Evolutionary conservation across 2,329 filamentous ascomycete genomes (phyloP).

Genomic region (Periconia sp.): DNA sequence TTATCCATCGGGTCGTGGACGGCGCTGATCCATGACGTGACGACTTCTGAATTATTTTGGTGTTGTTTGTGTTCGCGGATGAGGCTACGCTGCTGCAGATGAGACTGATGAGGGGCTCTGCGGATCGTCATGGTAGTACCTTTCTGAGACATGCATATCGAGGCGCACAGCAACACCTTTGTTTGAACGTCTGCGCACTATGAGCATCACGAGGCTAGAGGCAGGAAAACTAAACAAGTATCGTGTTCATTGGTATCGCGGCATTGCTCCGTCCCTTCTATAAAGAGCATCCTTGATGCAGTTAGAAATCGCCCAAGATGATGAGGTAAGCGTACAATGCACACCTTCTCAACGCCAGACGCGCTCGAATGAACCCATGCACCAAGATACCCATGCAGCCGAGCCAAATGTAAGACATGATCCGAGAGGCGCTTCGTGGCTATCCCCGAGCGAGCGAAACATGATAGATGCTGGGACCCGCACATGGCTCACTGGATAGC

Average conservation of each 20-base stretch:
- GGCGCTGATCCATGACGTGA: conserved; percentile 7
- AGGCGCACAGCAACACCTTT: not conserved
- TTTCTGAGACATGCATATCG: not conserved
- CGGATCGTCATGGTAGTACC: not conserved
- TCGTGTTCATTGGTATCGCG: conserved; percentile 32
- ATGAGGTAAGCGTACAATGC: conserved; percentile 13
- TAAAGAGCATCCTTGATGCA: conserved; percentile 16
- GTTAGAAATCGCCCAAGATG: conserved; percentile 13
- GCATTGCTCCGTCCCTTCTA: conserved; percentile 7
- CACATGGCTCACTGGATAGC: not conserved
- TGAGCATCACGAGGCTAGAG: not conserved
- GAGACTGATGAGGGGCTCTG: not conserved
- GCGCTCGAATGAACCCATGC: conserved; percentile 6
- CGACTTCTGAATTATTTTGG: not conserved
- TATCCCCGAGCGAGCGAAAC: not conserved
- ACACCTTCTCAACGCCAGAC: conserved; percentile 21
- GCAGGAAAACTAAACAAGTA: conserved; percentile 4
- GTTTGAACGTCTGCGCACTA: not conserved
- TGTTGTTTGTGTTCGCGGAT: not conserved
- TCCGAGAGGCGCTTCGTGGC: too few species aligned
- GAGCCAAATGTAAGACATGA: too few species aligned
- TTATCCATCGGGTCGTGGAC: conserved; percentile 25
- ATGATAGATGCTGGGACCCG: not conserved
- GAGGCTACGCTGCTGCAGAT: not conserved
- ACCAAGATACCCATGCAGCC: not conserved